Evolutionary conservation across 2,329 filamentous ascomycete genomes (phyloP).

Genomic region (Nemania sp.): DNA sequence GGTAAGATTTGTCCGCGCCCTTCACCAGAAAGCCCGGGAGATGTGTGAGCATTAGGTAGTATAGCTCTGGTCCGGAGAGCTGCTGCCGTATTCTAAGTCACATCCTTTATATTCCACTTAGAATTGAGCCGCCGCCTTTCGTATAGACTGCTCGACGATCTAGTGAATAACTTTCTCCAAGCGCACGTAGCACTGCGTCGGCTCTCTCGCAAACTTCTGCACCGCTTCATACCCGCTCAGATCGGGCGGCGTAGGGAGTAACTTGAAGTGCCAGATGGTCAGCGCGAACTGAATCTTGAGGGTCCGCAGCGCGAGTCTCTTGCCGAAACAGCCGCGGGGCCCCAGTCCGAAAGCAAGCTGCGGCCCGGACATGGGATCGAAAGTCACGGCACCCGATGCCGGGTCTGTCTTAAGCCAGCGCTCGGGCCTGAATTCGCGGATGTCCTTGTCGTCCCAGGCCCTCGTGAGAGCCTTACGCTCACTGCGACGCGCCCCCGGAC

Average conservation of each 20-base stretch:
- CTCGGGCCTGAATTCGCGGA: slow-evolving; percentile 29
- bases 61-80: no score
- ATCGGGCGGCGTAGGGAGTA: slow-evolving; percentile 12
- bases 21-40: no score
- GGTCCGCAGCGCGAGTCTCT: slow-evolving; percentile 33
- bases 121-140: no score
- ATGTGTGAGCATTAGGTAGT: no score
- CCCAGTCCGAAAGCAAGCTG: slow-evolving; percentile 37
- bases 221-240: background rate
- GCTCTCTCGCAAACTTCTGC: background rate
- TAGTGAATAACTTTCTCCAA: no score
- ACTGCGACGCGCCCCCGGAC: no score
- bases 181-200: background rate
- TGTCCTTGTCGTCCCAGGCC: slow-evolving; percentile 25
- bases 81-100: no score
- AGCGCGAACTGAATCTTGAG: slow-evolving; percentile 28
- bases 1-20: no score
- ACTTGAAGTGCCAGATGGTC: slow-evolving; percentile 34
- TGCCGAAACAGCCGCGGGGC: slow-evolving; percentile 36
- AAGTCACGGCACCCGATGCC: no score
- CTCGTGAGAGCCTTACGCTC: slow-evolving; percentile 19
- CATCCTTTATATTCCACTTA: no score
- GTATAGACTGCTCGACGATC: no score
- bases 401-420: slow-evolving; percentile 26
- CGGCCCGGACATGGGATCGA: slow-evolving; percentile 34